Percentiles rank a stretch among this genome's conserved stretches.
Conservation (phyloP, 1,284 basidiomycete species). For the Erythrobasidium hasegawianum region DNA sequence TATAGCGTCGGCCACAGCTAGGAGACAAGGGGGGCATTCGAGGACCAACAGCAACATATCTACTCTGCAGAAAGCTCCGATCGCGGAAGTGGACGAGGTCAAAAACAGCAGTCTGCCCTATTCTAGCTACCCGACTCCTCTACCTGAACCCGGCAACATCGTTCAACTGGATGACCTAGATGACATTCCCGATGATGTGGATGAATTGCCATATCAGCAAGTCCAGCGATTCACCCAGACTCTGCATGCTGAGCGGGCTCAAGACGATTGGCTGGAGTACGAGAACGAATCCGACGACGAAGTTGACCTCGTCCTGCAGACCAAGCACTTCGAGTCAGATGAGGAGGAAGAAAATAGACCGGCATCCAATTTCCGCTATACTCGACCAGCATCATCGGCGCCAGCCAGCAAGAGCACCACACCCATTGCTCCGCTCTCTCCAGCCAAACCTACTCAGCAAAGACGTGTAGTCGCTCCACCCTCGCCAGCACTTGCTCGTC, state of each 20-base stretch:
- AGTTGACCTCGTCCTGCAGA: conserved; percentile 25
- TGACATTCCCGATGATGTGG: conserved; percentile 40
- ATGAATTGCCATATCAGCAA: conserved; percentile 9
- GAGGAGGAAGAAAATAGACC: background rate
- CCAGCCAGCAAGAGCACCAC: background rate
- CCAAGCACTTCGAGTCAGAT: conserved; percentile 30
- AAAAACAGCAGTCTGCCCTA: background rate
- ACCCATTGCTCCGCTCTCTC: background rate
- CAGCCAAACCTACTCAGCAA: conserved; percentile 1
- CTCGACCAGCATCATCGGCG: background rate
- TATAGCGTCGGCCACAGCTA: conserved; percentile 43
- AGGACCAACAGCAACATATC: conserved; percentile 27
- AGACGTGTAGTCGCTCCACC: background rate
- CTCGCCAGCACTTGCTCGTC: background rate
- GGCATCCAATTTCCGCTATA: too few relatives aligned
- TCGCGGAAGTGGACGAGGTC: background rate
- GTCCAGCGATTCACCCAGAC: background rate
- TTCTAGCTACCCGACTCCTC: background rate
- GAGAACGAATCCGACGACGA: conserved; percentile 32
- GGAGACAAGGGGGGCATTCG: conserved; percentile 26
- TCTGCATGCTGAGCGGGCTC: background rate
- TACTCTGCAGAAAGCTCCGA: background rate
- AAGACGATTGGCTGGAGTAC: conserved; percentile 28
- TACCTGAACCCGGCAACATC: background rate
- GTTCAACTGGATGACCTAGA: conserved; percentile 44